Evolutionary conservation across 75 land plant species (phyloP).

Genomic region (Pinus tabuliformis): DNA sequence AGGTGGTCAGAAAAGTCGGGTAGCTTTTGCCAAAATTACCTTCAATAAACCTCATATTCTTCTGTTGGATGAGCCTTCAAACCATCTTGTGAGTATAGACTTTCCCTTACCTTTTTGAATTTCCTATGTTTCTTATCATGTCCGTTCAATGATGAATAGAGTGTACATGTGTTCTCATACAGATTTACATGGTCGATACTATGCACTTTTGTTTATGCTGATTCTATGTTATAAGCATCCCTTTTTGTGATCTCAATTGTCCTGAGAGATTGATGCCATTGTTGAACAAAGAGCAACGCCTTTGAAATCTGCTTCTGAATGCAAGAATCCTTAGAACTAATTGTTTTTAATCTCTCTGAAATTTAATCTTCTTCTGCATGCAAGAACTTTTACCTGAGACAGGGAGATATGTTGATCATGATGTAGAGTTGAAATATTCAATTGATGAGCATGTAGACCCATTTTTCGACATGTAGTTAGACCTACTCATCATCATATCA

Average conservation of each 20-base stretch:
- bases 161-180: no score
- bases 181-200: not conserved
- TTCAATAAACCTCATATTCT: slow-evolving; percentile 97
- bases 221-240: not conserved
- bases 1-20: slow-evolving; percentile 99
- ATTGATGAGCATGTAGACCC: no score
- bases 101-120: not conserved
- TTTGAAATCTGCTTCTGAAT: no score
- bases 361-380: not conserved
- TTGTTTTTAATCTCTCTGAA: not conserved
- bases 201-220: not conserved
- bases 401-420: no score
- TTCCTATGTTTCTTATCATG: not conserved
- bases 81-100: slow-evolving; percentile 80
- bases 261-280: not conserved
- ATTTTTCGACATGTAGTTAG: no score
- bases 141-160: not conserved
- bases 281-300: no score
- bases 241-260: not conserved
- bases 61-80: slow-evolving; percentile 97
- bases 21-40: slow-evolving; percentile 98
- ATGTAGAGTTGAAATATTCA: no score
- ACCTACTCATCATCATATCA: no score
- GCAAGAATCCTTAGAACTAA: not conserved
- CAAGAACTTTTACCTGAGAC: no score